Conservation (phyloP, 768 basidiomycete species). For the Mycena rebaudengoi region DNA sequence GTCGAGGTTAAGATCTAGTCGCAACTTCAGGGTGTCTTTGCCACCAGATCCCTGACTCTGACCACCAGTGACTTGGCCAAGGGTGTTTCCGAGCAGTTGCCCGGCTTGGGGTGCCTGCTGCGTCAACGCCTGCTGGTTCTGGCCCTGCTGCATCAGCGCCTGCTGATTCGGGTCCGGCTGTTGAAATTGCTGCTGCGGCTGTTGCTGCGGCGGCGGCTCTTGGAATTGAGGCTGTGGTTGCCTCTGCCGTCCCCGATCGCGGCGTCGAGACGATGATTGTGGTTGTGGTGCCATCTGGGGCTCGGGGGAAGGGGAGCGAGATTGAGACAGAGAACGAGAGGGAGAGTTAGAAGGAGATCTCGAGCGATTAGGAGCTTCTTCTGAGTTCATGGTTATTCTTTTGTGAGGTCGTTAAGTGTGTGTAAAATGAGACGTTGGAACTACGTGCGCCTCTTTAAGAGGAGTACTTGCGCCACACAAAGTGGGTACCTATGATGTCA, state of each 20-base stretch:
- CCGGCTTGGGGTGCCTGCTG: constrained; percentile 7
- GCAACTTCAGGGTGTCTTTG: constrained; percentile 28
- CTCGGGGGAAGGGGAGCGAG: constrained; percentile 13
- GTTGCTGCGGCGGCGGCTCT: constrained; percentile 1
- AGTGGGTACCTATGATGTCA: too few relatives aligned
- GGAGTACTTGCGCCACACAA: too few relatives aligned
- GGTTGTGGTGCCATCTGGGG: constrained; percentile 4
- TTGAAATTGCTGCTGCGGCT: background rate
- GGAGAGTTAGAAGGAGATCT: constrained; percentile 2
- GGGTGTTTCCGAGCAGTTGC: background rate
- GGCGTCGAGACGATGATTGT: background rate
- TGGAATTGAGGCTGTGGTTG: background rate
- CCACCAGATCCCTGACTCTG: background rate
- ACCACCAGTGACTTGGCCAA: constrained; percentile 6
- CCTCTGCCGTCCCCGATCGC: background rate
- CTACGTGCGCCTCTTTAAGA: too few relatives aligned
- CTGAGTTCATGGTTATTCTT: background rate
- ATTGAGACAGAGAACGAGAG: background rate
- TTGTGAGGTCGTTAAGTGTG: background rate
- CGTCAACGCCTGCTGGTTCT: background rate
- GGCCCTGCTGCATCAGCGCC: background rate
- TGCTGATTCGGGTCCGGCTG: background rate
- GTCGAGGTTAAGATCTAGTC: constrained; percentile 29
- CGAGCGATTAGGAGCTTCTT: background rate
- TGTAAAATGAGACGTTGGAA: too few relatives aligned